A percentile compares a stretch with the other conserved stretches of the same genome.
Evolutionary conservation across 2,329 filamentous ascomycete genomes (phyloP).

Genomic region (Neonectria magnoliae): DNA sequence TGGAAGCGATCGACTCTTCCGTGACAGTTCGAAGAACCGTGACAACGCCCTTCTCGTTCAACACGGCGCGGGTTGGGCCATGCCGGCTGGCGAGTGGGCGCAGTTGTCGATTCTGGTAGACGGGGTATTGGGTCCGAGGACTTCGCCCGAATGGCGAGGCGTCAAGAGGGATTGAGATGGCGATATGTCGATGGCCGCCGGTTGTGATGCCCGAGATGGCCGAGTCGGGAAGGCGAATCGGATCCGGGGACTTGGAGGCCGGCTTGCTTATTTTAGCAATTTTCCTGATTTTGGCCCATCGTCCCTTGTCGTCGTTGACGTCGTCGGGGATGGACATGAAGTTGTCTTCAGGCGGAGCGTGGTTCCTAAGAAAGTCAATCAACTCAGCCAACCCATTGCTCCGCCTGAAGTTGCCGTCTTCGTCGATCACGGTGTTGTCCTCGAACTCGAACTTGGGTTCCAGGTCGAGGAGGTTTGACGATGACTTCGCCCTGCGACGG

Average conservation of each 20-base stretch:
- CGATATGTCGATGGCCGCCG: constrained; percentile 66
- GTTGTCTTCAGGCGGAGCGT: constrained; percentile 60
- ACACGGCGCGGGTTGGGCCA: constrained; percentile 42
- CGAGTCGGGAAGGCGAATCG: constrained; percentile 61
- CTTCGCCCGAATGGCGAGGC: constrained; percentile 54
- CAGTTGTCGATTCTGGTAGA: constrained; percentile 34
- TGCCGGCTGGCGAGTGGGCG: constrained; percentile 34
- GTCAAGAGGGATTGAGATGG: constrained; percentile 68
- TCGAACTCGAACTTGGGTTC: constrained; percentile 33
- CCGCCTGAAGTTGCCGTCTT: constrained; percentile 26
- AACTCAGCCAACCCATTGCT: constrained; percentile 49
- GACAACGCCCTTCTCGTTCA: constrained; percentile 50
- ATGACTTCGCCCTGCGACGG: constrained; percentile 38
- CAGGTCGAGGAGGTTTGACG: constrained; percentile 34
- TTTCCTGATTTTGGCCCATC: constrained; percentile 55
- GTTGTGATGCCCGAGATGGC: constrained; percentile 64
- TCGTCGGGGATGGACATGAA: constrained; percentile 58
- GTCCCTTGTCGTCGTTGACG: constrained; percentile 46
- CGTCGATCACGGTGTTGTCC: constrained; percentile 33
- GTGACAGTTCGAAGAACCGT: constrained; percentile 48
- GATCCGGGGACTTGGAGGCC: constrained; percentile 41
- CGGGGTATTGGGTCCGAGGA: constrained; percentile 48
- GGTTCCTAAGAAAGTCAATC: constrained; percentile 61
- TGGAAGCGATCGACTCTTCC: constrained; percentile 36
- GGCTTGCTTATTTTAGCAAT: constrained; percentile 52